Base-by-base conservation (phyloP, 495 filamentous ascomycete genomes). In the Penicillium simplicissimum region DNA sequence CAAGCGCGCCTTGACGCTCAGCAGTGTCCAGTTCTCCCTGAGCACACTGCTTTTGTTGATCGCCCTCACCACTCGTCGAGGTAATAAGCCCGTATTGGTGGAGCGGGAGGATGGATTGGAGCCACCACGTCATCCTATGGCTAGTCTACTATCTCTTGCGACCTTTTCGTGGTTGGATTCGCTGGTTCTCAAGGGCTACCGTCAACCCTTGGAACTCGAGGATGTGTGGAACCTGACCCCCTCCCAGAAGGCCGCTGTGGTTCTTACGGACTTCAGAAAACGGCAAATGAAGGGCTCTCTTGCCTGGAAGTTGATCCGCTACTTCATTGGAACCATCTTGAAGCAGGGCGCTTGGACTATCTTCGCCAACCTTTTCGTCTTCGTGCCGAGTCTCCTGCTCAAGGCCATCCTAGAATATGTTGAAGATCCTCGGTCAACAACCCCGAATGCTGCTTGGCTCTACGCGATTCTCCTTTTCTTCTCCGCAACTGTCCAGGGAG, bases 321-420 rank as follows among this genome's bases (percentile, higher is more conserved):
- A 92, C 76, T 99, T 99, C 79, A 87, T 88, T 60, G 82, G 83
- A 8, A 81, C 86, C 48, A 82, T 99, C 31, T 36, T 96, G 15
- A 78, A 87, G 34, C 96, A 99, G 74, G 90, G 87, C 54, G 68
- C 77, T 17, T 97, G 90, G 89, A 93, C 93, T 6, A 76, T 86
- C 4, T 79, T 94, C 40, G 85, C 85, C 17, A 93, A 91, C 38
- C 64, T 92, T 4, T 87, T 97, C 63, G 92, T 91, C 2, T 98
- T 98, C 75, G 86, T 88, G 15, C 96, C 96, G 2, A 99, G 94
- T 3, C 80, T 99, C 19, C 83, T 99, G 9, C 85, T 99, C 21
- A 90, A 91, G 67, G 88, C 88, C 6, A 97, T 99, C 63, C 79
- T 99, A 23, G 87, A 96, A 70, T 97, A 97, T 67, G 88, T 98